Conservation (phyloP, 257 asterid genomes). For the Fraxinus quadrangulata region DNA sequence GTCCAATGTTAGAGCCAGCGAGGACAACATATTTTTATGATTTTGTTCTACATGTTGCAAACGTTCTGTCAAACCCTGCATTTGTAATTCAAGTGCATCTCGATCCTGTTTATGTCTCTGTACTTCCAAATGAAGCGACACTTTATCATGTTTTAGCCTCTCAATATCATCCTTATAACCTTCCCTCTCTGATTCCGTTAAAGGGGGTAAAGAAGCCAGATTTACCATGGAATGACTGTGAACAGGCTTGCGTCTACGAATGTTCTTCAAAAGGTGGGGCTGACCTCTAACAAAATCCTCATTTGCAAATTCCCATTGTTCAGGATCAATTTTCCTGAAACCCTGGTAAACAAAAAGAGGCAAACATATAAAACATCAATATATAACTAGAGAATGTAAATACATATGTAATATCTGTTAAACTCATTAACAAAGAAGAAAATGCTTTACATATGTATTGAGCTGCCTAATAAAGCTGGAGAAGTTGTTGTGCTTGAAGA, state of each 20-base stretch:
- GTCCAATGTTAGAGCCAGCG: constrained; percentile 46
- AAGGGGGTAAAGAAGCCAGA: constrained; percentile 42
- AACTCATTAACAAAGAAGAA: constrained; percentile 11
- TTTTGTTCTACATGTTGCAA: constrained; percentile 46
- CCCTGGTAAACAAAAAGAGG: constrained; percentile 52
- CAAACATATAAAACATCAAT: constrained; percentile 8
- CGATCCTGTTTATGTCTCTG: constrained; percentile 56
- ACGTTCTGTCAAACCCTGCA: constrained; percentile 47
- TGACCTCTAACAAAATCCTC: constrained; percentile 78
- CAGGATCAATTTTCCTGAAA: constrained; percentile 87
- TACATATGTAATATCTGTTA: not conserved
- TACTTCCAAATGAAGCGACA: constrained; percentile 50
- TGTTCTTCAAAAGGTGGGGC: constrained; percentile 74
- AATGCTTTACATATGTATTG: constrained; percentile 73
- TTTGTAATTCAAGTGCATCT: constrained; percentile 47
- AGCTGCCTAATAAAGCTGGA: constrained; percentile 94
- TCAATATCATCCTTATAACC: constrained; percentile 64
- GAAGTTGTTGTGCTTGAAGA: constrained; percentile 88
- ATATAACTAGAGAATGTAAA: not conserved
- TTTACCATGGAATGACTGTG: constrained; percentile 81
- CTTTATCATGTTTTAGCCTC: constrained; percentile 58
- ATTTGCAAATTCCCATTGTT: constrained; percentile 88
- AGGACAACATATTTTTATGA: constrained; percentile 55
- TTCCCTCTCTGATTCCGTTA: constrained; percentile 66
- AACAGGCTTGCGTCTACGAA: constrained; percentile 87